A percentile compares a stretch with the other conserved stretches of the same genome.
These are phyloP conservation scores for Dillenia turbinata DNA, from an alignment of 164 flowering plant species.

Conservation along the genomic window DNA sequence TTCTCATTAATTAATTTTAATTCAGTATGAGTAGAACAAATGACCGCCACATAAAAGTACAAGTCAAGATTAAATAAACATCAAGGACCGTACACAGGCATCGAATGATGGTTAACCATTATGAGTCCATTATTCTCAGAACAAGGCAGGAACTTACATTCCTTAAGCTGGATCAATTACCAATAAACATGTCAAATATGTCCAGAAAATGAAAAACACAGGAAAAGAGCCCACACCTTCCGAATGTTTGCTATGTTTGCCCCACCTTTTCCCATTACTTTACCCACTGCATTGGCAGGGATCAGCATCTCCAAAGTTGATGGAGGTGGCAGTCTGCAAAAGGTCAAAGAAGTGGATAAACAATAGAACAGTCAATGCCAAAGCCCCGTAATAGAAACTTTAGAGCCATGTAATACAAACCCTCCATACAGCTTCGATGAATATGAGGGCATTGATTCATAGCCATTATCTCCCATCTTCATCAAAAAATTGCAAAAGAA, in stretches of 20 bases:
- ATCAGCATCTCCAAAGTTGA: slow-evolving; percentile 71
- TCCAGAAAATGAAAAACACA: neutral
- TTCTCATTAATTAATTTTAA: too few relatives aligned
- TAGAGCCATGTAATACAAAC: slow-evolving; percentile 36
- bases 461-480: slow-evolving; percentile 71
- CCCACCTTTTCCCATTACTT: slow-evolving; percentile 90
- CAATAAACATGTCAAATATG: neutral
- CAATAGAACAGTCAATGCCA: neutral
- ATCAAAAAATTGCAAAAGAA: slow-evolving; percentile 8
- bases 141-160: neutral
- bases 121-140: too few relatives aligned
- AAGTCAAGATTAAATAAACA: too few relatives aligned
- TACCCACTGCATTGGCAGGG: slow-evolving; percentile 83
- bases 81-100: too few relatives aligned
- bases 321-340: slow-evolving; percentile 50
- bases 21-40: too few relatives aligned
- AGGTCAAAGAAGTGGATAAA: neutral
- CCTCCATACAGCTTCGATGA: slow-evolving; percentile 69
- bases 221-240: slow-evolving; percentile 49
- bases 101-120: too few relatives aligned
- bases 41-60: too few relatives aligned
- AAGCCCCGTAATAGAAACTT: neutral
- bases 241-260: slow-evolving; percentile 72
- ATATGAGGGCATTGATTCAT: slow-evolving; percentile 68
- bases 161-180: neutral